Evolutionary conservation across 306 rosid genomes (phyloP).

Genomic region (Cicer yamashitae): DNA sequence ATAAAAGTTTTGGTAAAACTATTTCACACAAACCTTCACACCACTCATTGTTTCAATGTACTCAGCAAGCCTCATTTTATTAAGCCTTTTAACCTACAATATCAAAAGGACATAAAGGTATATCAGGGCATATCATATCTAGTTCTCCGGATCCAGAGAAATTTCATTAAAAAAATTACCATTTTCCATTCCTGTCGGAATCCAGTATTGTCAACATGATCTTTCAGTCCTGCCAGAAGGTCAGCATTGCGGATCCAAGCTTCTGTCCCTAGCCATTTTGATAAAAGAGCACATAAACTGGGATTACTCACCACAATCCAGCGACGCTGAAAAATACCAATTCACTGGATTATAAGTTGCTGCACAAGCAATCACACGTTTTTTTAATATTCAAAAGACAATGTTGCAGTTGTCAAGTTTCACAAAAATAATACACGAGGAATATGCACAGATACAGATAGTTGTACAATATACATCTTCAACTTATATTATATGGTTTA

Average conservation of each 20-base stretch:
- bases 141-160: slow-evolving; percentile 36
- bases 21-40: slow-evolving; percentile 58
- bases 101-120: slow-evolving; percentile 34
- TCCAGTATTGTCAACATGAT: slow-evolving; percentile 57
- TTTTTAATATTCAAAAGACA: slow-evolving; percentile 29
- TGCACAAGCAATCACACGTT: slow-evolving; percentile 26
- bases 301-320: slow-evolving; percentile 88
- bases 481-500: slow-evolving; percentile 30
- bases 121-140: slow-evolving; percentile 34
- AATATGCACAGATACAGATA: slow-evolving; percentile 39
- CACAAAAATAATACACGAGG: slow-evolving; percentile 18
- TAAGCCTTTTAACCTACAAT: slow-evolving; percentile 67
- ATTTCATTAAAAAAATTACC: slow-evolving; percentile 49
- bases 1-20: slow-evolving; percentile 27
- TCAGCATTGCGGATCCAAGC: slow-evolving; percentile 75
- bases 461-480: slow-evolving; percentile 23
- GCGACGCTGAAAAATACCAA: slow-evolving; percentile 68
- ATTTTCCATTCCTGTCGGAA: slow-evolving; percentile 72
- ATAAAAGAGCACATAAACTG: slow-evolving; percentile 64
- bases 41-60: slow-evolving; percentile 78
- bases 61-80: slow-evolving; percentile 79
- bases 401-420: slow-evolving; percentile 7
- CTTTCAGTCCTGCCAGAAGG: slow-evolving; percentile 65
- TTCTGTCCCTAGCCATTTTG: slow-evolving; percentile 84
- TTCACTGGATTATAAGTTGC: slow-evolving; percentile 42